These are phyloP conservation scores for Batkoa obscura DNA, from an alignment of 371 early-diverging fungal genomes.

Conservation along the genomic window DNA sequence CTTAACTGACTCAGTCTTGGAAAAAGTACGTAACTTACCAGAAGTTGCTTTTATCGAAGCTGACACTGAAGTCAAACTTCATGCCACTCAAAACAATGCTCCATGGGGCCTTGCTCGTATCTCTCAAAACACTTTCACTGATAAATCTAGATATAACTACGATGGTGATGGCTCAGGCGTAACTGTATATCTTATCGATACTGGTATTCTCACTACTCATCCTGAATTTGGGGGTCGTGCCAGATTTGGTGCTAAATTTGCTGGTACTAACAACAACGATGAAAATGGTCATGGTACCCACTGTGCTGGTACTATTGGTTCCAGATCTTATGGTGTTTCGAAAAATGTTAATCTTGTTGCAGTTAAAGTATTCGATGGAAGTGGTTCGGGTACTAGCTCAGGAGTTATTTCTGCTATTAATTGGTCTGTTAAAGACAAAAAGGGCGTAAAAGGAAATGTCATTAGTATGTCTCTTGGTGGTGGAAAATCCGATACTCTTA, in stretches of 20 bases:
- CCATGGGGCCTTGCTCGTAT: constrained; percentile 40
- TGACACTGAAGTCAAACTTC: constrained; percentile 19
- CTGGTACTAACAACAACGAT: constrained; percentile 31
- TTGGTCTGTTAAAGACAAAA: constrained; percentile 26
- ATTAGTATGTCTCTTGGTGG: constrained; percentile 38
- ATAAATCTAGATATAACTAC: constrained; percentile 9
- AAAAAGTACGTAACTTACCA: constrained; percentile 9
- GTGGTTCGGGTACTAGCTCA: constrained; percentile 41
- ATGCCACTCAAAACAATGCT: constrained; percentile 9
- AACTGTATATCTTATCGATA: constrained; percentile 46
- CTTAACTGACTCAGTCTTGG: constrained; percentile 50
- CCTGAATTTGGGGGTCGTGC: constrained; percentile 72
- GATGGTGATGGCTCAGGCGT: constrained; percentile 32
- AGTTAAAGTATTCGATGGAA: constrained; percentile 58
- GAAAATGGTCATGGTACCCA: constrained; percentile 42
- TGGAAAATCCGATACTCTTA: constrained; percentile 7
- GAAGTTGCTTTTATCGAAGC: constrained; percentile 31
- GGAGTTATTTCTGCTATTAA: constrained; percentile 52
- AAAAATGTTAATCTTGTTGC: constrained; percentile 64
- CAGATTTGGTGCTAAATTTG: constrained; percentile 52
- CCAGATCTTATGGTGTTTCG: constrained; percentile 63
- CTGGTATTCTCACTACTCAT: constrained; percentile 48
- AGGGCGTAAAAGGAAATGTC: constrained; percentile 12
- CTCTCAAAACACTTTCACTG: constrained; percentile 10
- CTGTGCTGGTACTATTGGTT: constrained; percentile 59